Evolutionary conservation across 2,329 filamentous ascomycete species (phyloP).

Genomic region (Cercospora berteroae): DNA sequence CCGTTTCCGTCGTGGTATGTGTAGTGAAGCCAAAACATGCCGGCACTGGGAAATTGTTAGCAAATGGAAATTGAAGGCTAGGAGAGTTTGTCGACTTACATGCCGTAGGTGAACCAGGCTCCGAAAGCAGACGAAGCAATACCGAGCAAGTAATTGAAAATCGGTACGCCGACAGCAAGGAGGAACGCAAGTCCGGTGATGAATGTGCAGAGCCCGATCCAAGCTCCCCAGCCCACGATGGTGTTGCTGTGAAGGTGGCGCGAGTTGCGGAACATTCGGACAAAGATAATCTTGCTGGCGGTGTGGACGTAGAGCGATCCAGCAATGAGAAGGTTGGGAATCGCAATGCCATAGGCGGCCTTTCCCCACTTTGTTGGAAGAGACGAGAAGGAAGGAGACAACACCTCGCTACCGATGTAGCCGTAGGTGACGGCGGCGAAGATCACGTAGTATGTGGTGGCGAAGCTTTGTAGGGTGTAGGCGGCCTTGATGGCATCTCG

Average conservation of each 20-base stretch:
- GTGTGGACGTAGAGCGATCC: conserved; percentile 53
- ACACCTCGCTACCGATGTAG: conserved; percentile 49
- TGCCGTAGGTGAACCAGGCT: conserved; percentile 54
- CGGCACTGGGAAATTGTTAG: conserved; percentile 22
- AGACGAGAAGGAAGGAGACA: conserved; percentile 49
- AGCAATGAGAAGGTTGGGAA: conserved; percentile 53
- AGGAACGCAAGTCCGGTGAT: conserved; percentile 48
- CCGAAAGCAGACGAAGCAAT: conserved; percentile 53
- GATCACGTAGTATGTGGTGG: conserved; percentile 52
- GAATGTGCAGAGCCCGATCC: conserved; percentile 48
- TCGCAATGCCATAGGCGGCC: conserved; percentile 50
- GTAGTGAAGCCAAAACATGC: conserved; percentile 54
- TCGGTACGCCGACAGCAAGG: conserved; percentile 50
- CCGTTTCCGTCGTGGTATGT: conserved; percentile 40
- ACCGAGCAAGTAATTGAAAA: conserved; percentile 55
- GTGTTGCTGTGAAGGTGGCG: conserved; percentile 52
- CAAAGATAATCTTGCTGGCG: conserved; percentile 53
- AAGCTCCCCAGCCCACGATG: conserved; percentile 48
- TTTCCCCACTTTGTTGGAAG: conserved; percentile 49
- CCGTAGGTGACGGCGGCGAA: conserved; percentile 54
- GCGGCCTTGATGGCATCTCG: conserved; percentile 52
- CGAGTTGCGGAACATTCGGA: conserved; percentile 49
- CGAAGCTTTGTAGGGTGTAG: conserved; percentile 51
- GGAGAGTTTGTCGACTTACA: neutral
- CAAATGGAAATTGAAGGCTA: neutral